Conservation (phyloP, 2,329 filamentous ascomycete genomes). For the Xylariaceae sp. region DNA sequence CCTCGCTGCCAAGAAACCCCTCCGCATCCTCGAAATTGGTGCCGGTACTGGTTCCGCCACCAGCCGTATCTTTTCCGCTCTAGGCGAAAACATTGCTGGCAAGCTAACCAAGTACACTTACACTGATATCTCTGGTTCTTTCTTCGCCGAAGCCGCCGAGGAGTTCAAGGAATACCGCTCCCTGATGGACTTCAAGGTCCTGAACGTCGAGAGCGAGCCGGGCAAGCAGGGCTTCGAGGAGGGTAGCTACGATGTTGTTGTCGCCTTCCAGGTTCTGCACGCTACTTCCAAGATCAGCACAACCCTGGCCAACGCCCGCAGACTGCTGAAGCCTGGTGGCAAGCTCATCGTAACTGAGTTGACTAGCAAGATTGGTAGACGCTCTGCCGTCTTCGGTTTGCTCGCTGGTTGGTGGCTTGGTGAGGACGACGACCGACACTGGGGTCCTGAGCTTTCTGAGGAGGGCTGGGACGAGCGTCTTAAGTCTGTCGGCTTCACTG, state of each 20-base stretch:
- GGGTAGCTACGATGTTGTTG: constrained; percentile 41
- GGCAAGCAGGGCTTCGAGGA: constrained; percentile 40
- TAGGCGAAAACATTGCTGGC: constrained; percentile 39
- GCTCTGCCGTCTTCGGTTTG: constrained; percentile 42
- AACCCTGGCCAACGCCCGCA: constrained; percentile 37
- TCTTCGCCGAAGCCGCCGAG: constrained; percentile 44
- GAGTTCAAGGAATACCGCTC: constrained; percentile 39
- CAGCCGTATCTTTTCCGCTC: constrained; percentile 43
- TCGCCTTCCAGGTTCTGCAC: constrained; percentile 44
- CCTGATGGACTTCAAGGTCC: constrained; percentile 41
- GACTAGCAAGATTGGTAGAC: constrained; percentile 39
- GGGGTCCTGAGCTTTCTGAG: constrained; percentile 38
- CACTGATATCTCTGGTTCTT: constrained; percentile 52
- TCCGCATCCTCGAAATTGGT: constrained; percentile 49
- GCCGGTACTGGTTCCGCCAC: constrained; percentile 54
- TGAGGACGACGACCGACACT: constrained; percentile 38
- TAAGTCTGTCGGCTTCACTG: constrained; percentile 36
- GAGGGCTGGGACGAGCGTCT: constrained; percentile 40
- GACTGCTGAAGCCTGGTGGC: constrained; percentile 42
- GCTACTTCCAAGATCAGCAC: constrained; percentile 39
- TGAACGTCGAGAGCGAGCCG: constrained; percentile 40
- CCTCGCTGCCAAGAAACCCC: constrained; percentile 40
- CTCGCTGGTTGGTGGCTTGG: constrained; percentile 45
- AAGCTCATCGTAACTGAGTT: constrained; percentile 41
- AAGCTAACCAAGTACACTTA: constrained; percentile 51